A percentile compares a stretch with the other conserved stretches of the same genome.
Evolutionary conservation across 768 basidiomycete genomes (phyloP).

Genomic region (Boletus tomentosulus): DNA sequence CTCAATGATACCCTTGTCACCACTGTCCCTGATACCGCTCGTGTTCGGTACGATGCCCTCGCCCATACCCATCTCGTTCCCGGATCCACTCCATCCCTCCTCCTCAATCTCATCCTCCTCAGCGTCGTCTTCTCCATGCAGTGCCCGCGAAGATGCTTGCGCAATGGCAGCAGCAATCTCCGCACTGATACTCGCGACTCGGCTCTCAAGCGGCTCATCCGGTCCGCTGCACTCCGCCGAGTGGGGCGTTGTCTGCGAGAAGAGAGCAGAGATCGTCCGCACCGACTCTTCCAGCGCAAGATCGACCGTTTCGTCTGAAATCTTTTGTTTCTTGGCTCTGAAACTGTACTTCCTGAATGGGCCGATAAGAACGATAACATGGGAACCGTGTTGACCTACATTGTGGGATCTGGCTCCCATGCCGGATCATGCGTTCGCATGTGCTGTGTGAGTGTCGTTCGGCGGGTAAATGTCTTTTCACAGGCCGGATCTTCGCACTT

Average conservation of each 20-base stretch:
- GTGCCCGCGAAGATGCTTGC: slow-evolving; percentile 61
- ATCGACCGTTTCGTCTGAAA: slow-evolving; percentile 50
- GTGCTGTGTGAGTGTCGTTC: slow-evolving; percentile 80
- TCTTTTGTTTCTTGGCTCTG: slow-evolving; percentile 63
- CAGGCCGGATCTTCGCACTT: slow-evolving; percentile 80
- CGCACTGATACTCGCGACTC: slow-evolving; percentile 73
- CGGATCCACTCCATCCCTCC: slow-evolving; percentile 40
- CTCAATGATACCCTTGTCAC: slow-evolving; percentile 39
- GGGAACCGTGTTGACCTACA: slow-evolving; percentile 43
- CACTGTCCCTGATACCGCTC: slow-evolving; percentile 53
- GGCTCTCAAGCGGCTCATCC: slow-evolving; percentile 51
- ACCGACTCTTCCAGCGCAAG: slow-evolving; percentile 67
- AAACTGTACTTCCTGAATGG: slow-evolving; percentile 66
- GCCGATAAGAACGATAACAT: slow-evolving; percentile 14
- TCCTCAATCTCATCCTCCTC: slow-evolving; percentile 38
- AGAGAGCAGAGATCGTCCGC: slow-evolving; percentile 67
- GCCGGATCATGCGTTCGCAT: slow-evolving; percentile 84
- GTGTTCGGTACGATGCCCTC: slow-evolving; percentile 57
- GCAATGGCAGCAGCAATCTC: slow-evolving; percentile 80
- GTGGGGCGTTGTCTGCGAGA: slow-evolving; percentile 44
- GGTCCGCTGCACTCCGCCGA: slow-evolving; percentile 28
- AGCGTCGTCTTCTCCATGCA: slow-evolving; percentile 51
- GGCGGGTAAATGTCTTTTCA: slow-evolving; percentile 84
- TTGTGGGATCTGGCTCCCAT: slow-evolving; percentile 81
- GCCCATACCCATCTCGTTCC: slow-evolving; percentile 44